Conservation (phyloP, 2,329 filamentous ascomycete genomes). For the Rhytidhysteron rufulum region DNA sequence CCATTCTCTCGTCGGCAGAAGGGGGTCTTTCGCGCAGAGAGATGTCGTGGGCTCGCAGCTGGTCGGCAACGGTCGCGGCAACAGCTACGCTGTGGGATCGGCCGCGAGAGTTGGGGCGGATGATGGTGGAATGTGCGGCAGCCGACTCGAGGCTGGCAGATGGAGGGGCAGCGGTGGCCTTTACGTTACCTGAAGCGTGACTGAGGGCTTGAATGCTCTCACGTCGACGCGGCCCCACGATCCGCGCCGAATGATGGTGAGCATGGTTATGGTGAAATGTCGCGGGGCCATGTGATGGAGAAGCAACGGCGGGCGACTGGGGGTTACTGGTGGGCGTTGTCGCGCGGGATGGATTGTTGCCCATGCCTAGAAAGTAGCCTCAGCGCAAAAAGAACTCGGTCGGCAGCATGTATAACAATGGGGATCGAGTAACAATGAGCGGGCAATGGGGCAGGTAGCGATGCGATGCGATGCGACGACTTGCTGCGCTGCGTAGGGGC, state of each 20-base stretch:
- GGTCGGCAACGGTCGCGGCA: slow-evolving; percentile 20
- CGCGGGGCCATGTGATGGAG: slow-evolving; percentile 11
- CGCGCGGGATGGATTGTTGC: slow-evolving; percentile 34
- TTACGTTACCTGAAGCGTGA: slow-evolving; percentile 15
- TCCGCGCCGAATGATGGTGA: slow-evolving; percentile 14
- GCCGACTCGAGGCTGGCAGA: slow-evolving; percentile 35
- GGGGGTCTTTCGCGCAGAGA: slow-evolving; percentile 11
- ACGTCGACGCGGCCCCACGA: slow-evolving; percentile 29
- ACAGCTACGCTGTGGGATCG: slow-evolving; percentile 23
- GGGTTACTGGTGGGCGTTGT: slow-evolving; percentile 11
- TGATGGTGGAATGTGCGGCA: slow-evolving; percentile 21
- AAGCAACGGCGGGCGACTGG: slow-evolving; percentile 11
- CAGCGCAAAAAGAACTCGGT: not conserved
- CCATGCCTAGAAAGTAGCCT: slow-evolving; percentile 21
- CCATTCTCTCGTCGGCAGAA: slow-evolving; percentile 29
- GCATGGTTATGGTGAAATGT: slow-evolving; percentile 9
- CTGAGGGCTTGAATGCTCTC: slow-evolving; percentile 39
- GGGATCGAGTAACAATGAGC: not conserved
- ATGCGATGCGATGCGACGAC: not conserved
- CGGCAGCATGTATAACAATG: not conserved
- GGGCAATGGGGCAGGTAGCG: not conserved
- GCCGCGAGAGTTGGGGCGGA: slow-evolving; percentile 22
- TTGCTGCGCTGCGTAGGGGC: slow-evolving; percentile 4
- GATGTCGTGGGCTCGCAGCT: slow-evolving; percentile 28
- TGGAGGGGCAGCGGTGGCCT: slow-evolving; percentile 36